phyloP scores from a whole-genome alignment of 345 rosid species.

The Melaleuca alternifolia region DNA sequence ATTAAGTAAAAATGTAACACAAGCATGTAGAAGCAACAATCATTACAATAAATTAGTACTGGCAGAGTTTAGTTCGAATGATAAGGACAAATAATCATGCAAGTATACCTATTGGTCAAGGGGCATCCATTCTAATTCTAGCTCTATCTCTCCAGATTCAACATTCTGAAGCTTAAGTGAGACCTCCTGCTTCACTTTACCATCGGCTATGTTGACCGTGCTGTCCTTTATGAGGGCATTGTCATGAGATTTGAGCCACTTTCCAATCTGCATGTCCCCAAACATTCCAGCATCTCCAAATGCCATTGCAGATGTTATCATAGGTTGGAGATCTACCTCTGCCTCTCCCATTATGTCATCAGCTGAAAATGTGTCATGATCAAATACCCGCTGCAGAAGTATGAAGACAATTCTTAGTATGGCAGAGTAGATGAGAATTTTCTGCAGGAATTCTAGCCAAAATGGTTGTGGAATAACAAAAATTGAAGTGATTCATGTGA shows the following conservation, averaged over 20 bases:
- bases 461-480: neutral
- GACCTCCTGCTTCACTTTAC: constrained; percentile 79
- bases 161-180: constrained; percentile 86
- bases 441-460: neutral
- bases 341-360: constrained; percentile 99
- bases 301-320: constrained; percentile 92
- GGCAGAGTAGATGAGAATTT: neutral
- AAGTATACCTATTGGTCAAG: constrained; percentile 49
- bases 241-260: constrained; percentile 81
- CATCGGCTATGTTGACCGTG: constrained; percentile 73
- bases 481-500: neutral
- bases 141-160: constrained; percentile 74
- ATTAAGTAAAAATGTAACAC: neutral
- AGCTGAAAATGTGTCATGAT: constrained; percentile 80
- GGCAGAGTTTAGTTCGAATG: neutral
- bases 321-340: constrained; percentile 78
- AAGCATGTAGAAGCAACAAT: neutral
- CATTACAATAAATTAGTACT: neutral
- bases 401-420: neutral
- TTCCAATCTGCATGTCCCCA: constrained; percentile 91
- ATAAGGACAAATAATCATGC: neutral
- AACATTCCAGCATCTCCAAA: constrained; percentile 85
- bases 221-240: constrained; percentile 88
- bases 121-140: constrained; percentile 73
- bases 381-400: constrained; percentile 67